These are phyloP conservation scores for Wakefieldia striispora DNA, from an alignment of 768 basidiomycete genomes.

Conservation along the genomic window DNA sequence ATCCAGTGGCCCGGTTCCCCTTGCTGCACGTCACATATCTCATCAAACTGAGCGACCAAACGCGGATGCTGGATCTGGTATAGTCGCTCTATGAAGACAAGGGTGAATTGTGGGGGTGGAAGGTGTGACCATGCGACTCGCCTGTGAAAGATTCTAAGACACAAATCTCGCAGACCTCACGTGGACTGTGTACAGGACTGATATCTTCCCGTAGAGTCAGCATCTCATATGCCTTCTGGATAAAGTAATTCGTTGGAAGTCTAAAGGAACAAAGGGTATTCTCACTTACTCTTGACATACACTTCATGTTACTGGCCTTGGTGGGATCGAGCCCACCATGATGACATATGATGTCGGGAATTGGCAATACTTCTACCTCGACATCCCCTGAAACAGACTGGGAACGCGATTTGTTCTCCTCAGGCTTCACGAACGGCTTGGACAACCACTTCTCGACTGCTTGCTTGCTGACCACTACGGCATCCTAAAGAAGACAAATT, in stretches of 20 bases:
- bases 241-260: background rate
- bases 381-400: constrained; percentile 15
- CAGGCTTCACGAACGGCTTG: constrained; percentile 28
- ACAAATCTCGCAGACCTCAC: constrained; percentile 62
- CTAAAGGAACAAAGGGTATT: background rate
- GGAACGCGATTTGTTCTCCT: constrained; percentile 18
- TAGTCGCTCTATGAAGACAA: constrained; percentile 49
- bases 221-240: constrained; percentile 25
- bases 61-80: constrained; percentile 70
- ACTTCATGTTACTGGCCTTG: constrained; percentile 64
- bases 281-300: constrained; percentile 51
- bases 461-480: constrained; percentile 56
- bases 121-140: constrained; percentile 22
- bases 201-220: constrained; percentile 43
- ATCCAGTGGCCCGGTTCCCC: constrained; percentile 61
- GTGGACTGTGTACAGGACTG: constrained; percentile 43
- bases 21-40: constrained; percentile 41
- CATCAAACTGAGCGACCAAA: constrained; percentile 58
- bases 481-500: constrained; percentile 39
- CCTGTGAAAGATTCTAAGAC: constrained; percentile 58
- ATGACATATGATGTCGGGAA: constrained; percentile 54
- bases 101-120: background rate
- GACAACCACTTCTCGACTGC: constrained; percentile 63
- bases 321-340: constrained; percentile 64
- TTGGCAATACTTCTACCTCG: constrained; percentile 26